Evolutionary conservation across 1,139 yeast genomes (phyloP), one percentile per base, ranked within the genome.

Genomic region (Kurtzmaniella quercitrusa): DNA sequence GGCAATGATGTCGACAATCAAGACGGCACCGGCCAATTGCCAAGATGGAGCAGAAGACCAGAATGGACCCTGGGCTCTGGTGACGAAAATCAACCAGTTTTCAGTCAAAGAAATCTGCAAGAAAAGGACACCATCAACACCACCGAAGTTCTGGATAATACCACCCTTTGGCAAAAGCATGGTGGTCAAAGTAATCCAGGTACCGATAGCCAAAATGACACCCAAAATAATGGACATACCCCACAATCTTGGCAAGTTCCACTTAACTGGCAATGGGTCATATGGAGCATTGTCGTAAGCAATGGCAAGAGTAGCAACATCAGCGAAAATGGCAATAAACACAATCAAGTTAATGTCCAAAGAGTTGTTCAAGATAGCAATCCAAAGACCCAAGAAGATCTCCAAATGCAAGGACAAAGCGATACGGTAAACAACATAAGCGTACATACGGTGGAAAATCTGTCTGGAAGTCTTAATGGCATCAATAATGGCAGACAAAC

Each of bases 211-310:
- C 68, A 88, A 79, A 53, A 88, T 77, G 45, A 78, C 57, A 70
- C 96, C 96, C 70, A 88, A 77, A 60, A 87, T 65, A 59, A 87
- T 79, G 58, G 95, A 86, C 93, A 88, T 86, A 81, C 94, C 95
- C 96, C 96, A 88, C 71, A 88, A 78, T 83, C 95, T 85, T 73
- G 95, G 95, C 66, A 91, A 76, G 84, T 93, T 91, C 98, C 98
- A 93, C 77, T 93, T 93, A 65, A 93, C 98, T 60, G 98, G 98
- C 65, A 77, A 76, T 70, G 89, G 95, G 70, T 93, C 94, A 79
- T 79, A 93, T 65, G 98, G 98, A 74, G 98, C 98, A 61, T 93
- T 86, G 73, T 88, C 96, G 73, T 88, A 88, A 71, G 95, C 96
- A 80, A 88, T 87, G 56, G 96, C 91, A 66, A 88, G 77, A 60